These are phyloP conservation scores for Chondrostereum purpureum DNA, from an alignment of 1,284 basidiomycete species.

Conservation along the genomic window DNA sequence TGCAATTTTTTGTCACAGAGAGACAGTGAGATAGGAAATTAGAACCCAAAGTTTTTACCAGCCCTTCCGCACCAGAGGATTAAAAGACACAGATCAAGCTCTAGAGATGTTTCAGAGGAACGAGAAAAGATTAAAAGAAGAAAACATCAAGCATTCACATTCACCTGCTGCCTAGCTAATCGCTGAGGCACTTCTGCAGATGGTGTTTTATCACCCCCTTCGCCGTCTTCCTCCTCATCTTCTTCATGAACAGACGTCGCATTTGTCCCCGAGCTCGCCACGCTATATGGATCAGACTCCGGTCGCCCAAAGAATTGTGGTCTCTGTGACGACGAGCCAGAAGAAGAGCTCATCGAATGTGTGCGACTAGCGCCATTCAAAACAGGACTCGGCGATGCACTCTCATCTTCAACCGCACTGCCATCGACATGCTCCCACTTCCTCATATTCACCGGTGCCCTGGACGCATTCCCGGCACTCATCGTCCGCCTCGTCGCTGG, in stretches of 20 bases:
- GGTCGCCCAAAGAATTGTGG: neutral
- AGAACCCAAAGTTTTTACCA: neutral
- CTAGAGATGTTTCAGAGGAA: too few relatives aligned
- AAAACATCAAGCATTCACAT: neutral
- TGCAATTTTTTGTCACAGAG: too few relatives aligned
- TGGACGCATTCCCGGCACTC: neutral
- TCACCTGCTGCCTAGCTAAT: neutral
- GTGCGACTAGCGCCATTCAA: neutral
- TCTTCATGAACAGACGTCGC: constrained; percentile 27
- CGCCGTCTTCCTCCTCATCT: constrained; percentile 14
- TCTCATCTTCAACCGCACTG: constrained; percentile 21
- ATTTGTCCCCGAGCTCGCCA: constrained; percentile 12
- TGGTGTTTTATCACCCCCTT: constrained; percentile 12
- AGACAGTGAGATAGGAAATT: neutral
- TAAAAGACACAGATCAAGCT: too few relatives aligned
- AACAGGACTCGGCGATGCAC: constrained; percentile 11
- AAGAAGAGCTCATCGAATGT: neutral
- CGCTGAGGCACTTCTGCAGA: neutral
- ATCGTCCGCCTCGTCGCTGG: constrained; percentile 5
- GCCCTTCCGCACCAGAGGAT: too few relatives aligned
- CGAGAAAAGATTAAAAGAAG: too few relatives aligned
- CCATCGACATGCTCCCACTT: constrained; percentile 19
- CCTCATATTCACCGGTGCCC: constrained; percentile 16
- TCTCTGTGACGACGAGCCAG: neutral
- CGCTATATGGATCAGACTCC: neutral